Conservation (phyloP, 106 monocot genomes). For the Dioscorea zingiberensis region DNA sequence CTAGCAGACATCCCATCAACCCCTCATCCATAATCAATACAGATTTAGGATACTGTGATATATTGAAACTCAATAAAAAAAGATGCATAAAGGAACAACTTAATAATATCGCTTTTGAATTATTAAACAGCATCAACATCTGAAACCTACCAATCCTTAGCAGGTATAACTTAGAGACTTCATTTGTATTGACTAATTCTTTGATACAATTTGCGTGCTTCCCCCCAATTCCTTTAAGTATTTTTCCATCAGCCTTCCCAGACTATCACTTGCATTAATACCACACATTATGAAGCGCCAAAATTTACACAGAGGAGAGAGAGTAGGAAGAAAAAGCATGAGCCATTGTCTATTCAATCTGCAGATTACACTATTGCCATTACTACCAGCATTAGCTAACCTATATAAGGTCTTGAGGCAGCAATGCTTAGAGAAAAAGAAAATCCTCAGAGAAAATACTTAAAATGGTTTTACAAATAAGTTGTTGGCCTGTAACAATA, state of each 20-base stretch:
- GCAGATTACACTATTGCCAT: too few species aligned
- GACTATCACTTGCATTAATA: conserved; percentile 98
- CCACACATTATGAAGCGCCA: conserved; percentile 49
- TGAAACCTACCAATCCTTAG: conserved; percentile 58
- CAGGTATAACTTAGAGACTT: conserved; percentile 37
- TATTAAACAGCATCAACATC: not conserved
- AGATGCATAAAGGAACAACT: not conserved
- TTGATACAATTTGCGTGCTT: conserved; percentile 88
- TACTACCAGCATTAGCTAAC: too few species aligned
- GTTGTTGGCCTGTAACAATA: too few species aligned
- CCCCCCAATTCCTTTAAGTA: conserved; percentile 86
- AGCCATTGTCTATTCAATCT: too few species aligned
- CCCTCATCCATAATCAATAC: conserved; percentile 99
- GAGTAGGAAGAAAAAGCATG: not conserved
- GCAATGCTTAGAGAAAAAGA: too few species aligned
- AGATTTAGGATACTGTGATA: conserved; percentile 69
- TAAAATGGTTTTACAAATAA: not conserved
- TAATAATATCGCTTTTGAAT: not conserved
- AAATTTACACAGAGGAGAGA: not conserved
- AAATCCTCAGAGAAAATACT: not conserved
- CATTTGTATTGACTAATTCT: conserved; percentile 88
- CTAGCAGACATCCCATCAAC: conserved; percentile 99
- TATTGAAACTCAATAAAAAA: conserved; percentile 8
- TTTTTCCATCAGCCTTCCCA: conserved; percentile 94
- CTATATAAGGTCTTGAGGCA: too few species aligned